Percentiles rank a stretch among this genome's conserved stretches.
Conservation (phyloP, 108 stramenopile genomes). For the Cyclotella baltica region DNA sequence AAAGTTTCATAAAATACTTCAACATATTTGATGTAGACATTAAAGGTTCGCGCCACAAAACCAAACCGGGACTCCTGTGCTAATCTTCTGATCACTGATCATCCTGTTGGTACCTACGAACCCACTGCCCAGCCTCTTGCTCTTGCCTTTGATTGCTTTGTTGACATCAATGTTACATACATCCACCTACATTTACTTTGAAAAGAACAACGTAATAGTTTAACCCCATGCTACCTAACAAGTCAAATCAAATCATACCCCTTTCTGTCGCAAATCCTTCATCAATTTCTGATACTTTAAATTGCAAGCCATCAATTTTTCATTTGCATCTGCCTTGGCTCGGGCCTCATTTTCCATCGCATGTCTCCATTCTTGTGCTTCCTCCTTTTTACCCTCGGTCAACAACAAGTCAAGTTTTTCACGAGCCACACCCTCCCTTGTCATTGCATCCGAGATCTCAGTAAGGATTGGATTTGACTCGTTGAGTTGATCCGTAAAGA, state of each 20-base stretch:
- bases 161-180: no score
- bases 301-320: constrained; percentile 75
- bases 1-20: no score
- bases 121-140: no score
- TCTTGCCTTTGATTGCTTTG: no score
- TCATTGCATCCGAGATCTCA: constrained; percentile 89
- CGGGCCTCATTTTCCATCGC: constrained; percentile 51
- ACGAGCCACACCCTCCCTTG: constrained; percentile 63
- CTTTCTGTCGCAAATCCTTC: constrained; percentile 57
- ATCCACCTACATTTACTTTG: not conserved
- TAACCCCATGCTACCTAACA: not conserved
- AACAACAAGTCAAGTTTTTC: constrained; percentile 28
- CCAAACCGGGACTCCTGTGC: no score
- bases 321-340: constrained; percentile 63
- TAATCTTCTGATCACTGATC: no score
- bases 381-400: constrained; percentile 23
- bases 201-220: not conserved
- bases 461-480: constrained; percentile 91
- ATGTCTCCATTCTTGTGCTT: constrained; percentile 28
- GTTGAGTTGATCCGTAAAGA: constrained; percentile 84
- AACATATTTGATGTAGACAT: no score
- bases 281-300: constrained; percentile 78
- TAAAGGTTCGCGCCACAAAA: no score
- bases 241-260: not conserved
- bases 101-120: no score